phyloP scores from a whole-genome alignment of 129 eudicot genomes.

The Flaveria robusta region DNA sequence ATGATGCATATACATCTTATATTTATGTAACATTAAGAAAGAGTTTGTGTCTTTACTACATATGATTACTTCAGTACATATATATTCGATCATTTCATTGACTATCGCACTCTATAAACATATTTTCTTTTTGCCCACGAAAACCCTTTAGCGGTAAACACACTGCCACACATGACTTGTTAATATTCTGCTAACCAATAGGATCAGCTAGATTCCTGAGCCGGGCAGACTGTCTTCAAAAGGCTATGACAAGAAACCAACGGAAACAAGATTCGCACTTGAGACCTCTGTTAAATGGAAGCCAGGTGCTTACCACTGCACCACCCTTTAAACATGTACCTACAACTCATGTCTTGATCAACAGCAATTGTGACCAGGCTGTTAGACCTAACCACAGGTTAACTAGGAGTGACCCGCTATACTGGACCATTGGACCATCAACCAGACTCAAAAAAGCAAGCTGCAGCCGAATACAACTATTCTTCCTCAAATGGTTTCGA shows the following conservation, averaged over 20 bases:
- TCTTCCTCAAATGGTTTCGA: constrained; percentile 81
- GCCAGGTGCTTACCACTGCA: too few species aligned
- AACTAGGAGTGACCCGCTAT: neutral
- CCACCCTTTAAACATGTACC: neutral
- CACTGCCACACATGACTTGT: too few species aligned
- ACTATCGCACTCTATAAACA: neutral
- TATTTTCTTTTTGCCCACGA: too few species aligned
- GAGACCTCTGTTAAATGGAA: too few species aligned
- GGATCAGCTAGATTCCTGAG: too few species aligned
- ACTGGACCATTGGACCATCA: constrained; percentile 25
- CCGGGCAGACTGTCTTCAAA: too few species aligned
- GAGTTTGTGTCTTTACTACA: constrained; percentile 11
- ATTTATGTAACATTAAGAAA: constrained; percentile 19
- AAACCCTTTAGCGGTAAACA: too few species aligned
- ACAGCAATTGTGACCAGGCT: neutral
- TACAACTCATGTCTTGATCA: neutral
- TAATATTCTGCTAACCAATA: too few species aligned
- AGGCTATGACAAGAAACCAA: too few species aligned
- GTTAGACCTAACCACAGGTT: neutral
- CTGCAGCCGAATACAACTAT: constrained; percentile 72
- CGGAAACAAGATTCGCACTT: too few species aligned
- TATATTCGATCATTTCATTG: neutral
- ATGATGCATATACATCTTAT: constrained; percentile 24
- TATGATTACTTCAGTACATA: constrained; percentile 3
- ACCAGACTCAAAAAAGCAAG: constrained; percentile 67